A percentile compares a stretch with the other conserved stretches of the same genome.
Evolutionary conservation across 164 flowering plant species (phyloP).

Genomic region (Vitis vinifera): DNA sequence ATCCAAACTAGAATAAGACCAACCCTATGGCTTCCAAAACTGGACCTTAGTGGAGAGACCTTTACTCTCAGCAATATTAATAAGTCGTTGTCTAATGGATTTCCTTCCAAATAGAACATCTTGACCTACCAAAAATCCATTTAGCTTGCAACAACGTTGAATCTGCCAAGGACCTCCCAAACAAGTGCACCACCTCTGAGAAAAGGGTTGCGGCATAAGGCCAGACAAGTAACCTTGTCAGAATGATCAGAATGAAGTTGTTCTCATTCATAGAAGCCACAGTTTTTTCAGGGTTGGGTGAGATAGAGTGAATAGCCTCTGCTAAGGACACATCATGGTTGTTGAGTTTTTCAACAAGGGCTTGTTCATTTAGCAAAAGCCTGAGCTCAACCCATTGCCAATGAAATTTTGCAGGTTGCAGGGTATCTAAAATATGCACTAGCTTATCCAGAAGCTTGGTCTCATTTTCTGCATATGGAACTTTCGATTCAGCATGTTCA

Average conservation of each 20-base stretch:
- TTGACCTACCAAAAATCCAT: conserved; percentile 80
- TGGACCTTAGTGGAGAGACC: conserved; percentile 67
- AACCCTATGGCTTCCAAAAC: conserved; percentile 93
- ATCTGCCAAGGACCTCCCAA: conserved; percentile 86
- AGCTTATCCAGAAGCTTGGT: conserved; percentile 73
- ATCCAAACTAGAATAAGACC: conserved; percentile 49
- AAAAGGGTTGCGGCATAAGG: conserved; percentile 96
- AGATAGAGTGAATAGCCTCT: conserved; percentile 71
- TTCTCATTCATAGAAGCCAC: conserved; percentile 77
- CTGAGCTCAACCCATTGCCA: conserved; percentile 99
- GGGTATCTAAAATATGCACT: conserved; percentile 73
- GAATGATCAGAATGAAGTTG: conserved; percentile 67
- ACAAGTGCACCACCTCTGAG: conserved; percentile 84
- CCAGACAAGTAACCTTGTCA: conserved; percentile 89
- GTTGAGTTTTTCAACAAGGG: conserved; percentile 70
- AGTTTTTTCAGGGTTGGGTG: conserved; percentile 58
- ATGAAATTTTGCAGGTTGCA: conserved; percentile 96
- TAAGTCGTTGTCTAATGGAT: conserved; percentile 80
- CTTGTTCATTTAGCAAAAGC: conserved; percentile 92
- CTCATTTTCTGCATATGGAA: conserved; percentile 45
- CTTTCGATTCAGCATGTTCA: conserved; percentile 53
- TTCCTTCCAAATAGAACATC: conserved; percentile 92
- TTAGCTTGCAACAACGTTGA: conserved; percentile 76
- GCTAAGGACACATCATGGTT: conserved; percentile 51
- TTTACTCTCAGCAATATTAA: conserved; percentile 66